phyloP scores from a whole-genome alignment of 73 alveolate genomes.

The Paramecium sexaurelia region DNA sequence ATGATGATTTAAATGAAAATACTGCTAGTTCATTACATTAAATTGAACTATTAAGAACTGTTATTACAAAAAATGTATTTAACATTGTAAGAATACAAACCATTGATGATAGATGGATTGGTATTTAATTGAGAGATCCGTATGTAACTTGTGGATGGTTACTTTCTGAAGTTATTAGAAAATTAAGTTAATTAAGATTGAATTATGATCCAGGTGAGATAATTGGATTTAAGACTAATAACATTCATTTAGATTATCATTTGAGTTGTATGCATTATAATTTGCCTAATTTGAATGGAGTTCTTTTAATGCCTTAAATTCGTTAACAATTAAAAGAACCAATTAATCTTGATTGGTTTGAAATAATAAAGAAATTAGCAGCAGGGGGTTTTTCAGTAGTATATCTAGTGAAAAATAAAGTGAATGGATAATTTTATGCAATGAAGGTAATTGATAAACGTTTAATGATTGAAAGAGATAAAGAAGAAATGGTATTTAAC shows the following conservation, averaged over 20 bases:
- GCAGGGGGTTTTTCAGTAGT: constrained; percentile 72
- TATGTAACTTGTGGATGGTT: constrained; percentile 63
- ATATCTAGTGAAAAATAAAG: constrained; percentile 60
- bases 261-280: constrained; percentile 3
- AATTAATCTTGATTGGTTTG: constrained; percentile 25
- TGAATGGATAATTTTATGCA: constrained; percentile 66
- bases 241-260: constrained; percentile 41
- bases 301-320: neutral
- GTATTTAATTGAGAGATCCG: constrained; percentile 21
- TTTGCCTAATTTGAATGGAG: constrained; percentile 24
- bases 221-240: constrained; percentile 49
- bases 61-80: neutral
- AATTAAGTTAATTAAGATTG: neutral
- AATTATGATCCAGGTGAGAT: neutral
- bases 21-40: neutral
- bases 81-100: constrained; percentile 10
- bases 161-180: constrained; percentile 52
- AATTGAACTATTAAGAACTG: neutral
- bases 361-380: constrained; percentile 63
- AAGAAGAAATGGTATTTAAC: constrained; percentile 31
- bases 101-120: constrained; percentile 34
- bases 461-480: constrained; percentile 48
- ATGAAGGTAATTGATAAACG: constrained; percentile 61
- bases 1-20: constrained; percentile 14
- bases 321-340: constrained; percentile 9